Conservation (phyloP, 768 basidiomycete genomes). For the Psilocybe sp. region DNA sequence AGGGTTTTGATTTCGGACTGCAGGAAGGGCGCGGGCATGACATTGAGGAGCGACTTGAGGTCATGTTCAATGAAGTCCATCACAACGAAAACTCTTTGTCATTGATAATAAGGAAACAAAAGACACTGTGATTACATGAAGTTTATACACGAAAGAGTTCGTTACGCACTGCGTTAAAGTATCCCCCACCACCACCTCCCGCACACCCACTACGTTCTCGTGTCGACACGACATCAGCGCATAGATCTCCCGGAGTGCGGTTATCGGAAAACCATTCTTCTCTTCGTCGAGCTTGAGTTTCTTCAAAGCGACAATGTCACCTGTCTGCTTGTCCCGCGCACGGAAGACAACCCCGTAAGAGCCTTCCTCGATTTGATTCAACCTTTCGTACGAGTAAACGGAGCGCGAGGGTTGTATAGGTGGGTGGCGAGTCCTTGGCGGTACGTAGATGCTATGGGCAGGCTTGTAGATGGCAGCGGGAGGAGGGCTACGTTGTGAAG, state of each 20-base stretch:
- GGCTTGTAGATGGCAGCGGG: constrained; percentile 17
- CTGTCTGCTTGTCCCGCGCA: constrained; percentile 92
- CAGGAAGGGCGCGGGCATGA: constrained; percentile 95
- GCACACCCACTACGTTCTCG: constrained; percentile 95
- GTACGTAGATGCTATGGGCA: constrained; percentile 67
- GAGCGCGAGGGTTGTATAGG: constrained; percentile 84
- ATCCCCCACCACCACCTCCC: constrained; percentile 97
- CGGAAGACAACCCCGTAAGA: constrained; percentile 97
- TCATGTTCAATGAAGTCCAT: constrained; percentile 99
- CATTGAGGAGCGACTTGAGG: constrained; percentile 89
- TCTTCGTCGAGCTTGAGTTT: constrained; percentile 98
- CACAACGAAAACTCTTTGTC: constrained; percentile 90
- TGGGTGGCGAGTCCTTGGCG: constrained; percentile 74
- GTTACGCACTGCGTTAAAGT: constrained; percentile 94
- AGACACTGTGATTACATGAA: constrained; percentile 27
- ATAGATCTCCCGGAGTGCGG: constrained; percentile 90
- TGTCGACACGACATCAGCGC: constrained; percentile 94
- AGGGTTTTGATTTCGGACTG: constrained; percentile 99
- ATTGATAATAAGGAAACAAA: constrained; percentile 10
- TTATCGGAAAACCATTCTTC: constrained; percentile 98
- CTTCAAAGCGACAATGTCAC: constrained; percentile 95
- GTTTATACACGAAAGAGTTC: constrained; percentile 17
- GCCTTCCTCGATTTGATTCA: constrained; percentile 99
- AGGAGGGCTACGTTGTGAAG: constrained; percentile 18
- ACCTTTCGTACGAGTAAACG: constrained; percentile 88